Evolutionary conservation across 1,139 yeast genomes (phyloP), one percentile per base, ranked within the genome.

Genomic region (Insectozyma bohioensis): DNA sequence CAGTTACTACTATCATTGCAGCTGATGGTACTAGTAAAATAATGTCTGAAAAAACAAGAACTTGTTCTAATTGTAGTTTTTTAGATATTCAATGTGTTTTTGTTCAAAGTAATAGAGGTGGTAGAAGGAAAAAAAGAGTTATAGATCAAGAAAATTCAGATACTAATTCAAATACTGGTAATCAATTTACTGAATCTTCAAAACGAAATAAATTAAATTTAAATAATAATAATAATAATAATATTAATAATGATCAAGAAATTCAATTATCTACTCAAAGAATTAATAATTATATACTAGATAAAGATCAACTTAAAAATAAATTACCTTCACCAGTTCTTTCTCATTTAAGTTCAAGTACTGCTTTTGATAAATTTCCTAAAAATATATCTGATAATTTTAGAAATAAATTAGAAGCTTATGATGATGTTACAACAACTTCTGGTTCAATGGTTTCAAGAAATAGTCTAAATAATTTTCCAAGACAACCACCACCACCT

Each of bases 41-140:
- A 26, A 37, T 43, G 10, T 47, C 48, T 8, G 43, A 42, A 31
- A 46, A 49, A 34, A 43, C 55, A 3, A 37, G 51, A 21, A 38
- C 44, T 13, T 78, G 85, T 43, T 58, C 80, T 19, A 76, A 76
- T 46, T 78, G 84, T 47, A 58, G 59, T 36, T 47, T 63, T n/a
- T 51, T 73, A 18, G 72, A 72, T 4, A 52, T 65, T 2, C 71
- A 71, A 21, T 78, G 85, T 51, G 67, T 78, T 12, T 78, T 76
- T 53, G 81, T 78, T 13, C 75, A 72, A 39, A 68, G 78, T 35
- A 75, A 68, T 46, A 52, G 84, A 33, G 84, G 85, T 12, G 85
- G 84, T 4, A 57, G 79, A 26, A 58, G 84, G 15, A 63, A 64
- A 40, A 66, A 61, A 39, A 51, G 60, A 18, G 11, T 6, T 11